Evolutionary conservation across 148 eudicot species (phyloP), one percentile per base, ranked within the genome.

Genomic region (Camellia granthamiana): DNA sequence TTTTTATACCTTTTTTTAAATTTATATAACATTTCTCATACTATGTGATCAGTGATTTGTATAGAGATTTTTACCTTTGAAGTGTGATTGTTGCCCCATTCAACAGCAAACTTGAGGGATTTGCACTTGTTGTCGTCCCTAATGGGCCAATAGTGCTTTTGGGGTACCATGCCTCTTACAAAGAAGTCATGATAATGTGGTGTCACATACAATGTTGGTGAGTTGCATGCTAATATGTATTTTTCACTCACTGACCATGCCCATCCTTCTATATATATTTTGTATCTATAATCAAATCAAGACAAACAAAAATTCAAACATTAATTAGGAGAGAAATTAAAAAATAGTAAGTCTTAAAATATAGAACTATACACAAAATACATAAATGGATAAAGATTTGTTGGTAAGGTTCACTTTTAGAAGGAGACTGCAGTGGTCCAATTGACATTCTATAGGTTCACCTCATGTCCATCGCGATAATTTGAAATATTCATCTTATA

Each of bases 231-330:
- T 69, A 88, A 59, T n/a, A 90, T 90, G 65, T 88, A 90, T 74
- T 87, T 90, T 43, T 90, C 88, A 67, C 93, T 90, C 46, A 90
- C 93, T 2, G 93, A 90, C 93, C 93, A 90, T 72, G 93, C 93
- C 90, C 89, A 87, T 80, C 93, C 93, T 85, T 90, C 93, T 41
- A 90, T 84, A 7, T 90, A 90, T 46, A 90, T 88, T 83, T 88
- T 90, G 79, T 90, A 90, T 64, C 92, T 89, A 47, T 2, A 19
- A 56, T 65, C n/a, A 7, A 55, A 42, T 19, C 11, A 2, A 70
- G 3, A 47, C 70, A 0, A 51, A 38, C 23, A 75, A 69, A 12
- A 62, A 18, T 61, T 13, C 21, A 18, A 41, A 65, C 43, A 55
- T 44, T 7, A 30, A 51, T 16, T 30, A n/a, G n/a, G 15, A 43